Evolutionary conservation across 176 grass and related monocot species (phyloP).

Genomic region (Eragrostis curvula): DNA sequence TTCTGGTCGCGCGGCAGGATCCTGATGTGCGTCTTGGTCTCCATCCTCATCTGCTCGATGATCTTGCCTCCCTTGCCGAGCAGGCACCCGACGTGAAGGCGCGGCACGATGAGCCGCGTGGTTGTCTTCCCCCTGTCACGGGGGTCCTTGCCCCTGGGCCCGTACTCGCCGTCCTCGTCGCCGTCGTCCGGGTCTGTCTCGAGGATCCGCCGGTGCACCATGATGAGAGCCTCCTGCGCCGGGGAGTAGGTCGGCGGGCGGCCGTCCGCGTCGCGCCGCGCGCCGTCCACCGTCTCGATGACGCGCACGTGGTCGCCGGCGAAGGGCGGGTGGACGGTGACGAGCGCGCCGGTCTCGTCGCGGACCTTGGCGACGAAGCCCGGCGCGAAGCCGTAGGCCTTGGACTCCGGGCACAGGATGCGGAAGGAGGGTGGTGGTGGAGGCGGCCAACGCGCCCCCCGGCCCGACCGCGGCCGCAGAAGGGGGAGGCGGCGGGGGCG

Average conservation of each 20-base stretch:
- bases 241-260: constrained; percentile 85
- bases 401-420: constrained; percentile 87
- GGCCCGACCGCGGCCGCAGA: constrained; percentile 9
- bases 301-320: constrained; percentile 68
- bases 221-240: constrained; percentile 81
- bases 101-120: constrained; percentile 78
- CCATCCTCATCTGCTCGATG: constrained; percentile 97
- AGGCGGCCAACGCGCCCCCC: constrained; percentile 10
- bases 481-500: constrained; percentile 32
- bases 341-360: constrained; percentile 76
- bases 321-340: constrained; percentile 66
- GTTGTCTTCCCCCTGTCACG: constrained; percentile 72
- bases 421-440: constrained; percentile 82
- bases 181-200: constrained; percentile 73
- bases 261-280: constrained; percentile 61
- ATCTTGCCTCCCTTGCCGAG: constrained; percentile 94
- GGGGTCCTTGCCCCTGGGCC: constrained; percentile 59
- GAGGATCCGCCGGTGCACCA: constrained; percentile 85
- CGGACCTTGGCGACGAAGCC: constrained; percentile 58
- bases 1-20: constrained; percentile 88
- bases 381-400: constrained; percentile 63
- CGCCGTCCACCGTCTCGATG: constrained; percentile 81
- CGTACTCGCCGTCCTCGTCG: constrained; percentile 60
- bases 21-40: constrained; percentile 98
- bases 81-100: constrained; percentile 82